Conservation (phyloP, 345 rosid species). For the Populus deltoides region DNA sequence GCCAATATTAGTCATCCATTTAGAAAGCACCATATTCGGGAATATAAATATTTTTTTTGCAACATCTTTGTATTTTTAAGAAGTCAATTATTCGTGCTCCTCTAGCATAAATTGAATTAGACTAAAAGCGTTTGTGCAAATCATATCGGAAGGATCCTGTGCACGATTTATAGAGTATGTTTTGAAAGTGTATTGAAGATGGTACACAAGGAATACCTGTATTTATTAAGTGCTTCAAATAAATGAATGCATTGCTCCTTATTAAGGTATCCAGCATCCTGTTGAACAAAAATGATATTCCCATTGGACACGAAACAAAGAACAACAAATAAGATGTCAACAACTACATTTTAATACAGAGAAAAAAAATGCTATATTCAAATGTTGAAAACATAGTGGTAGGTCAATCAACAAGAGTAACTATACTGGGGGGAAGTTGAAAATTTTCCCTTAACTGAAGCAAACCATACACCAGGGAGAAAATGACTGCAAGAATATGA, state of each 20-base stretch:
- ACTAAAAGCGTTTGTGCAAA: too few relatives aligned
- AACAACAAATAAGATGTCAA: neutral
- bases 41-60: too few relatives aligned
- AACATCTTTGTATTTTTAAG: too few relatives aligned
- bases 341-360: neutral
- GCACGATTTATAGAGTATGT: neutral
- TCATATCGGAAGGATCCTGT: too few relatives aligned
- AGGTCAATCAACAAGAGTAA: neutral
- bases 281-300: conserved; percentile 20
- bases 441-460: too few relatives aligned
- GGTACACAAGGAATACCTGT: conserved; percentile 53
- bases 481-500: neutral
- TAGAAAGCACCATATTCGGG: too few relatives aligned
- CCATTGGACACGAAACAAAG: conserved; percentile 8
- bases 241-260: conserved; percentile 73
- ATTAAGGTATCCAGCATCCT: conserved; percentile 61
- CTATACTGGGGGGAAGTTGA: too few relatives aligned
- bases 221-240: conserved; percentile 75
- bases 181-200: conserved; percentile 6
- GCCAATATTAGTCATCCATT: too few relatives aligned
- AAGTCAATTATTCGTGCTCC: too few relatives aligned
- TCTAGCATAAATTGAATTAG: too few relatives aligned
- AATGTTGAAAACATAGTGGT: too few relatives aligned
- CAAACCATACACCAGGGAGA: too few relatives aligned
- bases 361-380: neutral